Base-by-base conservation (phyloP, 192 early-diverging fungal species). In the Backusella psychrophila region DNA sequence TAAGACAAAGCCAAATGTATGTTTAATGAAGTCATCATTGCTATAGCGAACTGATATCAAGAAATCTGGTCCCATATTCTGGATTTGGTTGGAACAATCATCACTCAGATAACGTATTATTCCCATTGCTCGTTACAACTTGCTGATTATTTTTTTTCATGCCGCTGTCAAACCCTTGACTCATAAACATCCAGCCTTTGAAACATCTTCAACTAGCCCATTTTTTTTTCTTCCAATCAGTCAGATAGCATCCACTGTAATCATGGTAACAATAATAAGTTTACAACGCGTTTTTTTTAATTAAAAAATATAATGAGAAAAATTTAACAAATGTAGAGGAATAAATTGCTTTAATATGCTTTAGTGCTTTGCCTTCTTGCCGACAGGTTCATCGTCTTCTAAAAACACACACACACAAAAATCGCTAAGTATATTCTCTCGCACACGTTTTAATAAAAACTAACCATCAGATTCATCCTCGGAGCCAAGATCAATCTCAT, bases 401-500 rank as follows among this genome's bases (percentile, higher is more conserved):
- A 6, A n/a, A n/a, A 39, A 39, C 0, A 49, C 19, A 39, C 0
- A 49, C 19, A 49, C 6, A 49, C 1, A 49, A 19, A n/a, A 49
- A 15, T 44, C 15, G 17, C 15, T 14, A 17, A 4, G 14, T 17
- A 4, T 4, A 44, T 17, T 15, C 15, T 44, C 42, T 44, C 42
- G 3, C 12, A 4, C 15, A 17, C 12, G 15, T 17, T 17, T 44
- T 44, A n/a, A 21, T 56, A 56, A 56, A 1, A 59, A 39, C 29
- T 75, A 68, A 17, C 70, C 78, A 31, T 80, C 78, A 14, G 70
- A 69, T 67, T 76, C 77, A 66, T 69, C 67, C n/a, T 80, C 79
- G 44, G 74, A 76, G 4, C 70, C 79, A 29, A 80, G 75, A 66
- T 80, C 79, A 44, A 80, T 80, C 6, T 80, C 79, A 1, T 80